Evolutionary conservation across 208 protist genomes (phyloP), one percentile per base, ranked within the genome.

Genomic region (Trypanosoma mega): DNA sequence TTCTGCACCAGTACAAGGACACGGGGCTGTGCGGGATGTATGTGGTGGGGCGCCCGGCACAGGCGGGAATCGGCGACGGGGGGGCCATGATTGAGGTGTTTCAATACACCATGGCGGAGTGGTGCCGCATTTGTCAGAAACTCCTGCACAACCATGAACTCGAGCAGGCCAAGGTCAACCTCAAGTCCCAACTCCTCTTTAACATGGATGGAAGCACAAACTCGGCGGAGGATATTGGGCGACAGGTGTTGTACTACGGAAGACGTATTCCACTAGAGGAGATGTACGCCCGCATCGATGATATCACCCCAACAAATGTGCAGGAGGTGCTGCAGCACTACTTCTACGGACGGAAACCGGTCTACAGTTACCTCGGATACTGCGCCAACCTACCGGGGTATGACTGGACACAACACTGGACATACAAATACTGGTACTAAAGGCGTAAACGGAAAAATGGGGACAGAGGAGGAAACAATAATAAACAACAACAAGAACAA

Each of bases 341-440:
- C 76, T 96, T 90, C 78, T 92, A 93, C 78, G 82, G 81, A 49
- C 76, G 85, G 58, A 90, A 92, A 68, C 90, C 87, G 27, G 83
- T 90, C 37, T 88, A 87, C 74, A 92, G 87, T 59, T 93, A 91
- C 63, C 73, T 86, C 46, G 90, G 90, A 55, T 87, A 91, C 73
- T 81, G 87, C 52, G 80, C 85, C 3, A 60, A 69, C 48, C 88
- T 93, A 51, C 87, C 85, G 31, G 80, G 85, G 67, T 96, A 94
- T 76, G 82, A 92, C 68, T 88, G 79, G 79, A 89, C 84, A 11
- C 78, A 91, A 68, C 87, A 92, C 74, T 94, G 87, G 87, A 82
- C 86, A 26, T 93, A 92, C 82, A 94, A 92, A 79, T 91, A 90
- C 76, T 93, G 87, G 80, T 93, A 94, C 61, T 96, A 94, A 68